Conservation (phyloP, 768 basidiomycete genomes). For the Lactarius sanguifluus region DNA sequence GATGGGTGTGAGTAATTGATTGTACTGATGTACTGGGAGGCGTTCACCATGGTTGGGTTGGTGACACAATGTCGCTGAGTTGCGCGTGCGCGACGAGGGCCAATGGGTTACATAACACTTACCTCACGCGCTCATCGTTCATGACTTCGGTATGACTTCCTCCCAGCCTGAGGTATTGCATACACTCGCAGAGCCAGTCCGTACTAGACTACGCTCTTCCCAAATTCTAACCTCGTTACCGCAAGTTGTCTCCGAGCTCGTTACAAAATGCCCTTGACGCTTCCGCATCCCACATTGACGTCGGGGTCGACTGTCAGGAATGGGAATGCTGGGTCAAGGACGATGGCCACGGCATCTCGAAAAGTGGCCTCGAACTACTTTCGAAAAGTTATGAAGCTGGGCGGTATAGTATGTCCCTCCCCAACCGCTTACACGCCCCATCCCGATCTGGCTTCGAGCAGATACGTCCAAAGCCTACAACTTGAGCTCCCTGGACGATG, state of each 20-base stretch:
- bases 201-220: slow-evolving; percentile 73
- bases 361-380: slow-evolving; percentile 55
- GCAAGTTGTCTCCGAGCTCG: slow-evolving; percentile 77
- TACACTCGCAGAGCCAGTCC: slow-evolving; percentile 58
- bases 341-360: slow-evolving; percentile 75
- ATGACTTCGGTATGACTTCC: slow-evolving; percentile 8
- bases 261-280: slow-evolving; percentile 94
- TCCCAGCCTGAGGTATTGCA: slow-evolving; percentile 3
- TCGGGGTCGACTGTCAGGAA: slow-evolving; percentile 70
- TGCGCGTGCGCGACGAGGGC: neutral
- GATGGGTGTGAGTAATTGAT: neutral
- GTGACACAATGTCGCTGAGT: neutral
- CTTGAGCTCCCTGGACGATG: slow-evolving; percentile 47
- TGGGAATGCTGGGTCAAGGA: slow-evolving; percentile 88
- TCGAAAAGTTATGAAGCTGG: slow-evolving; percentile 51
- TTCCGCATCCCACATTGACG: slow-evolving; percentile 60
- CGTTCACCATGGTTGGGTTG: slow-evolving; percentile 13
- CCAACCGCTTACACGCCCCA: neutral
- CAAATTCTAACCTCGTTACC: slow-evolving; percentile 81
- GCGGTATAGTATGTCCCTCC: slow-evolving; percentile 61
- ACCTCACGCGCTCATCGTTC: neutral
- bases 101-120: neutral
- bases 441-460: slow-evolving; percentile 34
- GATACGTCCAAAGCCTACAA: slow-evolving; percentile 73
- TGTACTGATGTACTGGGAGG: neutral